These are phyloP conservation scores for Hanseniaspora sp. DNA, from an alignment of 1,139 yeast species.

Conservation along the genomic window DNA sequence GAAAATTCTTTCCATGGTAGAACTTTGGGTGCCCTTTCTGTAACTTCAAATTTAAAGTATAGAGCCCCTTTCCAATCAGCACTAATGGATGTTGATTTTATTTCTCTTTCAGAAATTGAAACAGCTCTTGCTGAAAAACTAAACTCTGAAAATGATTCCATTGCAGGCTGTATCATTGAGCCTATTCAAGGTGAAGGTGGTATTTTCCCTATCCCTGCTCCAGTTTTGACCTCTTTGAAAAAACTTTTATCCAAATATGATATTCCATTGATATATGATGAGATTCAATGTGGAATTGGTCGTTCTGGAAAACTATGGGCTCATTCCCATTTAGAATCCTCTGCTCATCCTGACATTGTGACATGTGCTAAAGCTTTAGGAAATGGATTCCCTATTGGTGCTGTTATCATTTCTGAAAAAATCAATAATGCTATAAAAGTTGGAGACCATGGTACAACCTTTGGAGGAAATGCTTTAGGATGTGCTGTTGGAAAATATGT, in stretches of 20 bases:
- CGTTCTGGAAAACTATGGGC: slow-evolving; percentile 93
- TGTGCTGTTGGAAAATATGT: slow-evolving; percentile 71
- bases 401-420: slow-evolving; percentile 72
- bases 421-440: slow-evolving; percentile 63
- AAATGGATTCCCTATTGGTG: slow-evolving; percentile 96
- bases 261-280: slow-evolving; percentile 78
- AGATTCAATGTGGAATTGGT: slow-evolving; percentile 93
- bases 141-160: slow-evolving; percentile 36
- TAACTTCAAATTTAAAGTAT: slow-evolving; percentile 85
- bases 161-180: slow-evolving; percentile 89
- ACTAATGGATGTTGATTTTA: slow-evolving; percentile 62
- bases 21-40: slow-evolving; percentile 83
- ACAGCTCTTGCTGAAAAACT: slow-evolving; percentile 39
- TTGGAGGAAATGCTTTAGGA: slow-evolving; percentile 94
- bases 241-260: slow-evolving; percentile 44
- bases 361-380: slow-evolving; percentile 95
- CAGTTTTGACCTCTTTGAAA: slow-evolving; percentile 56
- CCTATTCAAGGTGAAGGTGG: slow-evolving; percentile 99
- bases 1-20: slow-evolving; percentile 89
- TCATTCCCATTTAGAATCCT: slow-evolving; percentile 57
- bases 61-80: slow-evolving; percentile 84
- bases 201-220: slow-evolving; percentile 52
- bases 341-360: slow-evolving; percentile 85
- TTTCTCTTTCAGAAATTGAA: slow-evolving; percentile 34
- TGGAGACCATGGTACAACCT: slow-evolving; percentile 97